Evolutionary conservation across 345 rosid species (phyloP).

Genomic region (Salix dunnii): DNA sequence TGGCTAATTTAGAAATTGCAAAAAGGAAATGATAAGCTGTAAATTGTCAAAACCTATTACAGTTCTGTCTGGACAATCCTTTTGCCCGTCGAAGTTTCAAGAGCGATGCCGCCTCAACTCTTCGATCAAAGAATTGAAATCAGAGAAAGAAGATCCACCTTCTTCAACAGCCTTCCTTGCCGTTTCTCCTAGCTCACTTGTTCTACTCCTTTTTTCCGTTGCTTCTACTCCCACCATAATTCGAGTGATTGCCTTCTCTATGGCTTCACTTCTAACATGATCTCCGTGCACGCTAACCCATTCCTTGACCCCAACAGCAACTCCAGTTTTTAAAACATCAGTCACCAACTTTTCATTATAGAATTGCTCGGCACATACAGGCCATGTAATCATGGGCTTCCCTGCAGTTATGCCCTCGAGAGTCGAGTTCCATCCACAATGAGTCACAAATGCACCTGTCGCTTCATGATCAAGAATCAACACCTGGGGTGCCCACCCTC

Average conservation of each 20-base stretch:
- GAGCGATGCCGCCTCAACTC: slow-evolving; percentile 9
- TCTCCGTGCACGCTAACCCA: slow-evolving; percentile 18
- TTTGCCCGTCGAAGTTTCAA: not conserved
- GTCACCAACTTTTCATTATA: slow-evolving; percentile 39
- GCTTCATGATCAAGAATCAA: slow-evolving; percentile 39
- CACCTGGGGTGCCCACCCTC: slow-evolving; percentile 40
- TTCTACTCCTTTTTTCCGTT: slow-evolving; percentile 13
- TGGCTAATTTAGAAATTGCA: no score
- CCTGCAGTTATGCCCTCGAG: slow-evolving; percentile 35
- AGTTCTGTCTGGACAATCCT: not conserved
- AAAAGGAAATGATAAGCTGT: not conserved
- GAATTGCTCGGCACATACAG: slow-evolving; percentile 31
- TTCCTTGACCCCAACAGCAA: slow-evolving; percentile 17
- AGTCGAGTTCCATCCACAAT: slow-evolving; percentile 43
- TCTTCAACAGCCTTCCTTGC: slow-evolving; percentile 32
- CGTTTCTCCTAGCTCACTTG: slow-evolving; percentile 14
- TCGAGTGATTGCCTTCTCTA: slow-evolving; percentile 32
- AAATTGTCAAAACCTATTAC: not conserved
- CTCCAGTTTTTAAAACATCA: slow-evolving; percentile 23
- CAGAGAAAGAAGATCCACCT: slow-evolving; percentile 33
- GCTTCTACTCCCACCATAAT: slow-evolving; percentile 17
- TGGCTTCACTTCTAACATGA: slow-evolving; percentile 11
- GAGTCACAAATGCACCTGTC: slow-evolving; percentile 37
- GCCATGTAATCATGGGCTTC: slow-evolving; percentile 46
- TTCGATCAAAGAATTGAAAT: slow-evolving; percentile 17